Percentiles rank a stretch among this genome's conserved stretches.
phyloP scores from a whole-genome alignment of 2,329 filamentous ascomycete species.

The Epichloe bromicola region DNA sequence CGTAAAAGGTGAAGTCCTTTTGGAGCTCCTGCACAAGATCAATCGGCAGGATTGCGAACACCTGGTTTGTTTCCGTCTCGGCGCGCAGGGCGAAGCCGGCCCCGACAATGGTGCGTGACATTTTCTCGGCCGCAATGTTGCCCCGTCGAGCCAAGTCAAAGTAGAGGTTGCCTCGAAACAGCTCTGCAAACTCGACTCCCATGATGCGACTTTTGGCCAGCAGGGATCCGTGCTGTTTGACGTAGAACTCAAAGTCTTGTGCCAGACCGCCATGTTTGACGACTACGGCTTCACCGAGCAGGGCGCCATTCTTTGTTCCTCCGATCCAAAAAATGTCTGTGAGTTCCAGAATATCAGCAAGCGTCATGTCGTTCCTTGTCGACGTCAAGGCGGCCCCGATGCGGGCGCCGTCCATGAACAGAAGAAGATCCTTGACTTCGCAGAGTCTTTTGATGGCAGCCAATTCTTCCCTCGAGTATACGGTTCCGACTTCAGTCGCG shows the following conservation, averaged over 20 bases:
- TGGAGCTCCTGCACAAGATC: constrained; percentile 25
- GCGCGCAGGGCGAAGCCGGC: constrained; percentile 29
- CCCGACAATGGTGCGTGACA: constrained; percentile 28
- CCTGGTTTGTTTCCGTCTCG: constrained; percentile 37
- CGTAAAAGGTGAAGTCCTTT: constrained; percentile 31
- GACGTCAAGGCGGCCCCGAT: constrained; percentile 31
- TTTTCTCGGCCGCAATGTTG: constrained; percentile 29
- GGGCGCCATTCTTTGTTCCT: constrained; percentile 37
- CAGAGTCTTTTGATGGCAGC: constrained; percentile 28
- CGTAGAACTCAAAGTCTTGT: constrained; percentile 34
- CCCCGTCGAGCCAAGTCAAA: constrained; percentile 32
- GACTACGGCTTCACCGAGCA: constrained; percentile 37
- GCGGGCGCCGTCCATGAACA: constrained; percentile 36
- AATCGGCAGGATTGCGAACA: constrained; percentile 32
- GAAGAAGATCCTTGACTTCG: constrained; percentile 25
- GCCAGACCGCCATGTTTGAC: constrained; percentile 29
- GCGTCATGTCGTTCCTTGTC: constrained; percentile 27
- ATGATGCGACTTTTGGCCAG: constrained; percentile 36
- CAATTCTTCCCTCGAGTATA: constrained; percentile 32
- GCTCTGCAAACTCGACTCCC: constrained; percentile 35
- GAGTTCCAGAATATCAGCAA: constrained; percentile 30
- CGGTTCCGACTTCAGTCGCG: constrained; percentile 35
- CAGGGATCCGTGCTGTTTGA: constrained; percentile 38
- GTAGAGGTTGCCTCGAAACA: constrained; percentile 32
- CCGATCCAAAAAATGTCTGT: constrained; percentile 43